phyloP scores from a whole-genome alignment of 164 flowering plant genomes.

The Vitis rotundifolia region DNA sequence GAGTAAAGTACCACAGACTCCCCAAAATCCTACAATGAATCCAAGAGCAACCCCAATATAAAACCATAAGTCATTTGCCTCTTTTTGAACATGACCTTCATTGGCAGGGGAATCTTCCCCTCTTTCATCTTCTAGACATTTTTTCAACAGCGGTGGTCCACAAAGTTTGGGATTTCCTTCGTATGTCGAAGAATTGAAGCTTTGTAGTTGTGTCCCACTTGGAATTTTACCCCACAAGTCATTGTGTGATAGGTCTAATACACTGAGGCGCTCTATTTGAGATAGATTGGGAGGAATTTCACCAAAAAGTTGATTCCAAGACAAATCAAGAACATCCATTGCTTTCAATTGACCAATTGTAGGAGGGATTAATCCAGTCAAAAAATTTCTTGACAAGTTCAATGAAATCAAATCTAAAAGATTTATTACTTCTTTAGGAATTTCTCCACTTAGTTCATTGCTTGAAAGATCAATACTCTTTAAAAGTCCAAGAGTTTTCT shows the following conservation, averaged over 20 bases:
- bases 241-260: conserved; percentile 2
- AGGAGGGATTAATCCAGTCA: conserved; percentile 2
- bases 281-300: neutral
- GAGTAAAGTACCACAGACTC: neutral
- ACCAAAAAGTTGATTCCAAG: neutral
- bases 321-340: neutral
- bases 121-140: neutral
- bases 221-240: conserved; percentile 10
- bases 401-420: neutral
- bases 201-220: conserved; percentile 4
- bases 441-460: conserved; percentile 13
- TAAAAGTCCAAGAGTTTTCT: conserved; percentile 1
- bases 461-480: conserved; percentile 17
- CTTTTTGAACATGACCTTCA: neutral
- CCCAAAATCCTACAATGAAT: conserved; percentile 5
- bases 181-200: conserved; percentile 5
- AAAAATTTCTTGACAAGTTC: neutral
- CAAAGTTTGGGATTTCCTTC: conserved; percentile 7
- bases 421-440: conserved; percentile 18
- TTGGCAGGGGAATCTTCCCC: neutral
- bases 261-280: neutral
- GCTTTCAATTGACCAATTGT: neutral
- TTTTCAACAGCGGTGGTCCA: neutral
- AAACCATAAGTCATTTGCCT: neutral
- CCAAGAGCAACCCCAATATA: neutral